Evolutionary conservation across 2,329 filamentous ascomycete species (phyloP).

Genomic region (Fusarium algeriense): DNA sequence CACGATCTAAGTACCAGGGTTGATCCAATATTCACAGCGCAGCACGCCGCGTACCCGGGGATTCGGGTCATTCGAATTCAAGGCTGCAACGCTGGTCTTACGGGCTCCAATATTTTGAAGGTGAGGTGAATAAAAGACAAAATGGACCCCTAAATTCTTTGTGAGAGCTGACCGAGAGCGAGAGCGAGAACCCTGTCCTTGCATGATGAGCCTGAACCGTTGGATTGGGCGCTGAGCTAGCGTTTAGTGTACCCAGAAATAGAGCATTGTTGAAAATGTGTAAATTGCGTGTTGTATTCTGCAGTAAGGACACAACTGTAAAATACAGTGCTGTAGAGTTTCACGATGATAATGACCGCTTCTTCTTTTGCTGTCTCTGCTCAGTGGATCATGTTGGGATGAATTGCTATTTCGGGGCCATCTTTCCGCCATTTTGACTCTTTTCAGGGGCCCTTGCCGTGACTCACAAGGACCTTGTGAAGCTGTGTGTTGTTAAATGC

Average conservation of each 20-base stretch:
- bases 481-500: background rate
- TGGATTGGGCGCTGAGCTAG: constrained; percentile 38
- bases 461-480: constrained; percentile 15
- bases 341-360: constrained; percentile 1
- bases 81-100: constrained; percentile 31
- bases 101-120: constrained; percentile 17
- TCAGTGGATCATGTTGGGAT: constrained; percentile 17
- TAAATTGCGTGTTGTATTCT: constrained; percentile 1
- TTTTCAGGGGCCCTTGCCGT: constrained; percentile 13
- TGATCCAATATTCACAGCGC: constrained; percentile 14
- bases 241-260: constrained; percentile 23
- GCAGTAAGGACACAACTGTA: background rate
- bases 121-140: background rate
- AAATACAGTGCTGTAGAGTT: background rate
- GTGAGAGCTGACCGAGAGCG: constrained; percentile 18
- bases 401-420: constrained; percentile 13
- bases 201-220: constrained; percentile 44
- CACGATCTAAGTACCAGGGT: constrained; percentile 28
- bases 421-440: constrained; percentile 7
- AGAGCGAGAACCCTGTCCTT: constrained; percentile 35
- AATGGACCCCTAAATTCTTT: constrained; percentile 31
- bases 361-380: constrained; percentile 18
- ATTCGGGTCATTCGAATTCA: constrained; percentile 36
- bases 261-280: constrained; percentile 9
- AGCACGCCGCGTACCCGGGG: constrained; percentile 36